These are phyloP conservation scores for Cyathus striatus DNA, from an alignment of 768 basidiomycete species.

Conservation along the genomic window DNA sequence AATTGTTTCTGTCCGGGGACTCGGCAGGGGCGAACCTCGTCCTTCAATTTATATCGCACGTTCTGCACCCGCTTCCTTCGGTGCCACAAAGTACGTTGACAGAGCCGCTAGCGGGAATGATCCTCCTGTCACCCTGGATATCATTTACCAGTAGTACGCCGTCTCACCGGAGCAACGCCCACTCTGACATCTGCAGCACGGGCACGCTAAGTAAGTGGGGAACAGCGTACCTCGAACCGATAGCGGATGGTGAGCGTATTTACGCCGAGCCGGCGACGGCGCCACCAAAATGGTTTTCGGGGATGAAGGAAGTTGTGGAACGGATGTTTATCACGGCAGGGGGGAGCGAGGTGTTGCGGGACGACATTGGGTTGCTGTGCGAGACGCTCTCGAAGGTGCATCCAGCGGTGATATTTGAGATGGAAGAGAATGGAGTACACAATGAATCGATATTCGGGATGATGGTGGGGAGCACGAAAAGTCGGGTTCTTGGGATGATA, in stretches of 20 bases:
- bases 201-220: conserved; percentile 9
- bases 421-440: conserved; percentile 29
- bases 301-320: conserved; percentile 17
- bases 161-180: conserved; percentile 17
- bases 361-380: conserved; percentile 16
- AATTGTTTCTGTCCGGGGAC: conserved; percentile 25
- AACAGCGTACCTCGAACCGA: conserved; percentile 9
- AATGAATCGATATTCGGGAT: no score
- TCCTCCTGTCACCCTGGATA: conserved; percentile 25
- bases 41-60: conserved; percentile 22
- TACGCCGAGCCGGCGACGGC: conserved; percentile 24
- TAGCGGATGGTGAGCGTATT: conserved; percentile 12
- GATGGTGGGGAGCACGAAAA: no score
- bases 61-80: conserved; percentile 21
- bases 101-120: conserved; percentile 18
- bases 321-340: conserved; percentile 31
- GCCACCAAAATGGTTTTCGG: conserved; percentile 24
- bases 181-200: conserved; percentile 14
- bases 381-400: background rate
- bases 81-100: conserved; percentile 3
- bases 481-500: no score
- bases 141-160: conserved; percentile 4
- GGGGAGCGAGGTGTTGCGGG: conserved; percentile 26
- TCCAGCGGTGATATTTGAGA: conserved; percentile 11
- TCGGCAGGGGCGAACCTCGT: conserved; percentile 28